A percentile compares a stretch with the other conserved stretches of the same genome.
phyloP scores from a whole-genome alignment of 495 filamentous ascomycete species.

The Xylona heveae region DNA sequence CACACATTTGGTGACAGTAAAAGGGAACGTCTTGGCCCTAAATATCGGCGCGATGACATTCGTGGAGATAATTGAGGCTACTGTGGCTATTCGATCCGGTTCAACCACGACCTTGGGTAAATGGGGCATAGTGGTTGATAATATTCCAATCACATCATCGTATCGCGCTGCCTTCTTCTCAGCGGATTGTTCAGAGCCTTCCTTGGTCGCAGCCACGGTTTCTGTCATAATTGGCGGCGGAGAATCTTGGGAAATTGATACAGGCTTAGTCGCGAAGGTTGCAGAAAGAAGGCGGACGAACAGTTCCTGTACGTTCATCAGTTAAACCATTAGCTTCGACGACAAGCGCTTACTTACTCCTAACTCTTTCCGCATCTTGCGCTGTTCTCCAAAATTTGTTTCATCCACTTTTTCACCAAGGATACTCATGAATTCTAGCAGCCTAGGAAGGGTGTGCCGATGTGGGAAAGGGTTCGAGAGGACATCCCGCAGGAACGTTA shows the following conservation, averaged over 20 bases:
- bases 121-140: constrained; percentile 57
- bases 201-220: neutral
- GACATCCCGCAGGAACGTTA: constrained; percentile 73
- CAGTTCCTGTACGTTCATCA: constrained; percentile 55
- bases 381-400: constrained; percentile 92
- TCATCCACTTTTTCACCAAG: constrained; percentile 89
- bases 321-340: constrained; percentile 13
- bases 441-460: constrained; percentile 64
- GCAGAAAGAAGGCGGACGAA: constrained; percentile 74
- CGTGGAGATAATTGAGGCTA: constrained; percentile 57
- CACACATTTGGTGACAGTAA: constrained; percentile 52
- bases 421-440: constrained; percentile 76
- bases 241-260: constrained; percentile 29
- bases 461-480: constrained; percentile 90
- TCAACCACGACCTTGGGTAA: constrained; percentile 74
- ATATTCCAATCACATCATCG: constrained; percentile 63
- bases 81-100: constrained; percentile 58
- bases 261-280: constrained; percentile 71
- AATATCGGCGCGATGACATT: constrained; percentile 68
- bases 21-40: constrained; percentile 69
- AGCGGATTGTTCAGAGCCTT: neutral
- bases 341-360: constrained; percentile 36
- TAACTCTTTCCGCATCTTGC: constrained; percentile 79
- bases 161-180: neutral
- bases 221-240: constrained; percentile 5